Base-by-base conservation (phyloP, 2,329 filamentous ascomycete species). In the Fusarium sp. region DNA sequence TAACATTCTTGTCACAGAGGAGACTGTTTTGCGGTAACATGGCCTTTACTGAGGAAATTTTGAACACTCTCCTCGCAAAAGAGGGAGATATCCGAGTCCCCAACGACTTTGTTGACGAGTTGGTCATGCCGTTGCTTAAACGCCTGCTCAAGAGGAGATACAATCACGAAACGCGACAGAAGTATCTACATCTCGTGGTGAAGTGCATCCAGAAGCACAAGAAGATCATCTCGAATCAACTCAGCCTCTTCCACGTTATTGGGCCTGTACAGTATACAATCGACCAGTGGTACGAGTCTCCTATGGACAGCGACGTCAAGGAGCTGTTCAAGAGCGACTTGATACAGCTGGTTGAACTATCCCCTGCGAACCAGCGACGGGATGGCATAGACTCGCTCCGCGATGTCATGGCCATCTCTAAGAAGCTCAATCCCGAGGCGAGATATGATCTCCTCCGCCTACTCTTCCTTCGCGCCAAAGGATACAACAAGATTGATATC, bases 401-500 rank as follows among this genome's bases (percentile, higher is more conserved):
- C 5, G 6, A 56, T 7, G 50, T 35, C 4, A 14, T 74, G 14
- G 3, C 35, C 24, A 11, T 43, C 27, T 31, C 50, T 4, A n/a
- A n/a, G 29, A 62, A 61, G 13, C 27, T 67, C 14, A 48, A 31
- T 7, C 3, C 11, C 1, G 41, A 63, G 20, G 56, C 45, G 8
- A 76, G 43, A 33, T 81, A 80, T 24, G 68, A 75, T 0, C 54
- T 81, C 5, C 69, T 81, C 6, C 74, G 74, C 1, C 67, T 80
- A 2, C 39, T 79, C 3, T 20, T 81, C 18, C 50, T 67, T 14
- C 61, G 80, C n/a, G 31, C 65, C 9, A 64, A 54, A 14, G 52
- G 58, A 3, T 77, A 76, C 31, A 20, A 76, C 33, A 24, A 24
- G 5, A 20, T 80, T 7, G 78, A 81, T 31, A 71, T 81, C 8